These are phyloP conservation scores for Komagataella kurtzmanii DNA, from an alignment of 805 yeast species.

Conservation along the genomic window DNA sequence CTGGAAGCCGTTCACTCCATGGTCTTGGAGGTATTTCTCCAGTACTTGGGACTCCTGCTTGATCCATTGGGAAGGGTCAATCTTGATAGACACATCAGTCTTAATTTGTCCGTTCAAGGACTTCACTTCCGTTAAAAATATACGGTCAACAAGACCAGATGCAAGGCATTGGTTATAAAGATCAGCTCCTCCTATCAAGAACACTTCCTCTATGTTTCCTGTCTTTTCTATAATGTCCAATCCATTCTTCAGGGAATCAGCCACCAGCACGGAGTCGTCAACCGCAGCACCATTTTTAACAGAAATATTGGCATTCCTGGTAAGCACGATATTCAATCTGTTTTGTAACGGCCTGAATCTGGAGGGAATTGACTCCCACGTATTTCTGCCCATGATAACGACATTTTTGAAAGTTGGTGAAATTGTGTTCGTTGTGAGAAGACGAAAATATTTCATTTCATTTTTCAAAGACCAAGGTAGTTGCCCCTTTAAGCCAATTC, in stretches of 20 bases:
- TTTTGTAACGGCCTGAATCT: conserved; percentile 73
- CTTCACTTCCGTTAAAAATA: conserved; percentile 63
- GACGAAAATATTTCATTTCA: conserved; percentile 78
- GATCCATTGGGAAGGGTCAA: conserved; percentile 22
- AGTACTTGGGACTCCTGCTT: conserved; percentile 22
- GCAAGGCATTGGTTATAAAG: conserved; percentile 48
- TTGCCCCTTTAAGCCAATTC: conserved; percentile 72
- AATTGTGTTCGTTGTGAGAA: conserved; percentile 41
- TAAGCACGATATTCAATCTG: conserved; percentile 64
- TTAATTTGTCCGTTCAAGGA: conserved; percentile 16
- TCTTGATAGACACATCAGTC: conserved; percentile 56
- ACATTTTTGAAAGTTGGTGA: conserved; percentile 37
- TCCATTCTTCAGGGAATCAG: conserved; percentile 27
- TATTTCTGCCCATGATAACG: conserved; percentile 91
- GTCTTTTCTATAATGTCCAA: conserved; percentile 18
- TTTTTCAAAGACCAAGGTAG: conserved; percentile 80
- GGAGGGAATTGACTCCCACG: conserved; percentile 88
- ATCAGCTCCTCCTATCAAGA: conserved; percentile 89
- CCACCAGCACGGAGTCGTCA: conserved; percentile 7
- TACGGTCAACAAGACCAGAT: conserved; percentile 26
- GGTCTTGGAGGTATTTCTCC: conserved; percentile 23
- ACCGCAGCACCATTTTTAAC: conserved; percentile 5
- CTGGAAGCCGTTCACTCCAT: conserved; percentile 14
- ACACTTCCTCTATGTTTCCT: conserved; percentile 42
- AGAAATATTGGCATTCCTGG: conserved; percentile 26